A percentile compares a stretch with the other conserved stretches of the same genome.
Conservation (phyloP, 2,329 filamentous ascomycete species). For the Ceratocystis papillata region DNA sequence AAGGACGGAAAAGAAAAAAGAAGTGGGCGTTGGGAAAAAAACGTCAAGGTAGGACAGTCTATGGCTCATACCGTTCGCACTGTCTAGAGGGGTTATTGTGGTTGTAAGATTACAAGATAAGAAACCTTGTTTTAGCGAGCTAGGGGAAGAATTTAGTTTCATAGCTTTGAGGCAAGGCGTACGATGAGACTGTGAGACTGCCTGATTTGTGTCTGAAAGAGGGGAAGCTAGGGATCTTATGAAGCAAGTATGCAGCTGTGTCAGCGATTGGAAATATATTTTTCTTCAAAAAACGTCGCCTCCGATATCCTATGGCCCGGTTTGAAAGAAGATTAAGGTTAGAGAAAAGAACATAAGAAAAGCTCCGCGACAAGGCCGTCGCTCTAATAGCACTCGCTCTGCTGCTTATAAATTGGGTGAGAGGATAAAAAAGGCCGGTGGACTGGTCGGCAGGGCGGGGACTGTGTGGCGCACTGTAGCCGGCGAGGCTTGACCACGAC, state of each 20-base stretch:
- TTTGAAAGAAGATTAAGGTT: background rate
- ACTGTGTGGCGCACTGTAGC: slow-evolving; percentile 11
- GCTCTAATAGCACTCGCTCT: background rate
- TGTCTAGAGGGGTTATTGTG: background rate
- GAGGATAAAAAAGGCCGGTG: background rate
- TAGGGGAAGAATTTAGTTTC: background rate
- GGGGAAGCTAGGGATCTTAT: too few species aligned
- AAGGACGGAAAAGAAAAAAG: background rate
- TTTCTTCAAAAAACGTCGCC: too few species aligned
- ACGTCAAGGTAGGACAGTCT: background rate
- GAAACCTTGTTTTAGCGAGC: background rate
- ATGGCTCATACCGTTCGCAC: background rate
- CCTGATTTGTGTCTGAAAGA: background rate
- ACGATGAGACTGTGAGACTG: background rate
- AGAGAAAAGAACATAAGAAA: background rate
- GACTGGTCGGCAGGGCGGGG: background rate
- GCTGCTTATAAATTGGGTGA: background rate
- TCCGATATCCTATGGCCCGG: too few species aligned
- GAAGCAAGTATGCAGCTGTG: too few species aligned
- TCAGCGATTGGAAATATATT: too few species aligned
- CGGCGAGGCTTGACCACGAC: background rate
- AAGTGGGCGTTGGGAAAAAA: slow-evolving; percentile 6
- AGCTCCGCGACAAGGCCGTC: too few species aligned
- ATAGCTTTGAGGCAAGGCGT: background rate
- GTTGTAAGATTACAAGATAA: too few species aligned